Percentiles rank a stretch among this genome's conserved stretches.
Conservation (phyloP, 2,329 filamentous ascomycete genomes). For the Cordyceps pruinosa region DNA sequence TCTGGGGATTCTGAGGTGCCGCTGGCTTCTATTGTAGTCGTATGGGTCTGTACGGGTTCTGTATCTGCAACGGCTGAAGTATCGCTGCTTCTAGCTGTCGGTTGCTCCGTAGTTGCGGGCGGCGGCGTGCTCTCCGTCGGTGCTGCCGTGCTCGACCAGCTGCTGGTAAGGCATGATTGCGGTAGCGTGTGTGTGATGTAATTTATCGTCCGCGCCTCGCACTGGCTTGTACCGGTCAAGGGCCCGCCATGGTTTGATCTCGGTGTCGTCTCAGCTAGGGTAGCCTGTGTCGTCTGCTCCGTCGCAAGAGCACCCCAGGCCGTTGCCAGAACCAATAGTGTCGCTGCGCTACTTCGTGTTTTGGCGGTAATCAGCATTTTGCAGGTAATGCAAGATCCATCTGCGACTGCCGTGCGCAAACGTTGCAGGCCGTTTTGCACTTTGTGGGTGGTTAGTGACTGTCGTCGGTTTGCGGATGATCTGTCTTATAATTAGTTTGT, state of each 20-base stretch:
- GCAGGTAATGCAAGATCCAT: not conserved
- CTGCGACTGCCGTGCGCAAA: not conserved
- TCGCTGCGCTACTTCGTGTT: not conserved
- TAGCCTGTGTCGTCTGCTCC: constrained; percentile 2
- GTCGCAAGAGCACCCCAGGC: not conserved
- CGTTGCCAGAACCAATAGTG: not conserved
- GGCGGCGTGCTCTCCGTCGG: constrained; percentile 16
- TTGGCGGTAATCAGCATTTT: not conserved
- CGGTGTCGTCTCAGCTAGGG: constrained; percentile 1
- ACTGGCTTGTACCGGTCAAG: constrained; percentile 22
- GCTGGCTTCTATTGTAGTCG: not conserved
- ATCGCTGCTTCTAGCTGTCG: not conserved
- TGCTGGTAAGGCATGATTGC: constrained; percentile 66
- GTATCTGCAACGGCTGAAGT: not conserved
- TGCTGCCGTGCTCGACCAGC: constrained; percentile 37
- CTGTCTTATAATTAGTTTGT: not conserved
- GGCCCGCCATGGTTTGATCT: not conserved
- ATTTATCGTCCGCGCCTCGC: constrained; percentile 62
- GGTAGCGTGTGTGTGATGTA: constrained; percentile 74
- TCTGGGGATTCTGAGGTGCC: not conserved
- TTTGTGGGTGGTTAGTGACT: not conserved
- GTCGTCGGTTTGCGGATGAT: not conserved
- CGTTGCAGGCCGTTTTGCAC: not conserved
- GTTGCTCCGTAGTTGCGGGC: constrained; percentile 4
- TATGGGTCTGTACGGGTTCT: not conserved